phyloP scores from a whole-genome alignment of 257 asterid genomes.

The Solanum boliviense region DNA sequence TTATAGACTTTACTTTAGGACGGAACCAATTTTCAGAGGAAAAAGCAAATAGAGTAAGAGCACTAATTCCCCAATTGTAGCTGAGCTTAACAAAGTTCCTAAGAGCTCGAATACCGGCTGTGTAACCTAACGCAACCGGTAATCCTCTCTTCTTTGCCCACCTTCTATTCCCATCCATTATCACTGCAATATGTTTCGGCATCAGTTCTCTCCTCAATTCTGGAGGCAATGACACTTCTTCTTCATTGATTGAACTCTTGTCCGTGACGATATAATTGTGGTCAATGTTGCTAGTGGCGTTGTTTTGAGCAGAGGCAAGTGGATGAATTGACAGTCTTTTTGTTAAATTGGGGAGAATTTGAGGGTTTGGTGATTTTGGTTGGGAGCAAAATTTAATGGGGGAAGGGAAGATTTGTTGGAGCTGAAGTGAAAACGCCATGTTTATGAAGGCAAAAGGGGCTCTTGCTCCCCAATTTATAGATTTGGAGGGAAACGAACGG shows the following conservation, averaged over 20 bases:
- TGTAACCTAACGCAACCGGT: constrained; percentile 33
- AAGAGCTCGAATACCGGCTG: constrained; percentile 35
- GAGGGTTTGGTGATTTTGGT: not conserved
- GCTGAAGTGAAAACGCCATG: not conserved
- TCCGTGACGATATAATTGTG: not conserved
- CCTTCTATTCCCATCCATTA: constrained; percentile 51
- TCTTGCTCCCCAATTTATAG: no score
- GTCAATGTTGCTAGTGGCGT: not conserved
- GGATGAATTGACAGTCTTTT: not conserved
- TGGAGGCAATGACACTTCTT: not conserved
- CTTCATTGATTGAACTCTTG: not conserved
- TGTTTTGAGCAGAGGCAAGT: not conserved
- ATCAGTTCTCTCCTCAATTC: constrained; percentile 3
- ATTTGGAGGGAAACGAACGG: no score
- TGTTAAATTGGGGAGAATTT: not conserved
- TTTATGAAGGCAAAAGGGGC: not conserved
- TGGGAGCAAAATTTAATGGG: not conserved
- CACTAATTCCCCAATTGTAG: constrained; percentile 34
- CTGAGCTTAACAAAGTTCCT: constrained; percentile 28
- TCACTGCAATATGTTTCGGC: constrained; percentile 38
- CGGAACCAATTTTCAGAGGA: constrained; percentile 59
- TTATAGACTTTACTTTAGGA: constrained; percentile 30
- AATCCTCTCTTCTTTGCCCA: constrained; percentile 51
- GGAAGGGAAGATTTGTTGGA: not conserved
- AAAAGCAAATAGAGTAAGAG: constrained; percentile 55